Base-by-base conservation (phyloP, 2,329 filamentous ascomycete genomes). In the Botryosphaeria agaves region DNA sequence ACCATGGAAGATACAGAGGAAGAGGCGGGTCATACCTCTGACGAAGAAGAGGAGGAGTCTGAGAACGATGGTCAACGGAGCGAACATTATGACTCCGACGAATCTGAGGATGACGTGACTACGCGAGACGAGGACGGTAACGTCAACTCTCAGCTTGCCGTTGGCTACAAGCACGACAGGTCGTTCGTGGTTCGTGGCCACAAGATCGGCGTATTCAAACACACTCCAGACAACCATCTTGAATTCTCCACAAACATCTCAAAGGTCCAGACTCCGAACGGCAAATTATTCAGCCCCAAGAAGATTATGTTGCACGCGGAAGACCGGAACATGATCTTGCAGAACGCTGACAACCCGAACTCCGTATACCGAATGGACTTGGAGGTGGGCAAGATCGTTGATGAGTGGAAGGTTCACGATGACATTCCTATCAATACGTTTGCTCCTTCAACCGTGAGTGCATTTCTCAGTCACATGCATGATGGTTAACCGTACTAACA, bases 181-280 rank as follows among this genome's bases (percentile, higher is more conserved):
- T 95, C 89, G 0, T 98, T 95, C 44, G 89, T 98, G 33, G 84
- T 98, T 26, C 78, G 89, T 38, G 89, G 89, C 18, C 89, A 85
- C 43, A 94, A 95, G 66, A 98, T 98, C 51, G 89, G 89, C 32
- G 89, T 98, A 24, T 98, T 98, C 69, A 95, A 91, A 54, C 89
- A 98, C 48, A 93, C 84, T 0, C 65, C 75, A 1, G 81, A 92
- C 57, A 91, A 95, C 51, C 76, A 87, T 40, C 68, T 98, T 11
- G 81, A 95, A 50, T 98, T 95, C 53, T 83, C 83, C 8, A 98
- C 89, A 36, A 95, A 85, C 40, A 98, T 98, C 45, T 93, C 83
- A 36, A 93, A 91, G 55, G 82, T 98, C 30, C 76, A 84, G 51
- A 93, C 87, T 0, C 82, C 85, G 2, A 70, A 72, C 26, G 89